Evolutionary conservation across 176 grass and related monocot species (phyloP), one percentile per base, ranked within the genome.

Genomic region (Hyparrhenia diplandra): DNA sequence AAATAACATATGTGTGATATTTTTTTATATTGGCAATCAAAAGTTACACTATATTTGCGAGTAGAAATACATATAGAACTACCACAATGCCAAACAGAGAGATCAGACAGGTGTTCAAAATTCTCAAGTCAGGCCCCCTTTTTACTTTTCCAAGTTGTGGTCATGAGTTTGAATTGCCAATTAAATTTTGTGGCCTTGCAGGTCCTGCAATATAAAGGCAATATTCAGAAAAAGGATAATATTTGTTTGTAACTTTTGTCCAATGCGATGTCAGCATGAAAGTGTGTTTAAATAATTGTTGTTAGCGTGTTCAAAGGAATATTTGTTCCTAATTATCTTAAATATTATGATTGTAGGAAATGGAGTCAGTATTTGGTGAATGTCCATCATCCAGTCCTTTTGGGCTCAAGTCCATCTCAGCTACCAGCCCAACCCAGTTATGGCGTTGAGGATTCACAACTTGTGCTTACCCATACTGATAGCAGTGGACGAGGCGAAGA

Each of bases 311-410:
- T 68, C 2, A 51, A 69, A 40, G 36, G 20, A 80, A 49, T 30
- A 30, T 74, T 61, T 37, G 28, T 17, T 69, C 42, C 10, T 71
- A 75, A 54, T 32, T 81, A 58, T 54, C 39, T 77, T 5, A 8
- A 41, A 74, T 49, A 61, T 32, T 89, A 18, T 37, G 36, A 67
- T 82, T 0, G 2, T 83, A 99, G 96, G 96, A 99, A 95, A 84
- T 95, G 87, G 90, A 95, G 63, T 84, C 86, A 20, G 79, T 99
- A 79, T 99, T 99, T 88, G 96, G 96, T 6, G 86, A 89, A 82
- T 78, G 77, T 65, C 90, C 95, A 63, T 77, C 88, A 89, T 13
- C 77, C 63, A 82, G 80, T 82, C 76, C 85, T 90, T 90, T 83
- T 91, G 66, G 88, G 80, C 45, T 88, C 92, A 90, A 85, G 64